Evolutionary conservation across 176 grass and related monocot species (phyloP), one percentile per base, ranked within the genome.

Genomic region (Oryza australiensis): DNA sequence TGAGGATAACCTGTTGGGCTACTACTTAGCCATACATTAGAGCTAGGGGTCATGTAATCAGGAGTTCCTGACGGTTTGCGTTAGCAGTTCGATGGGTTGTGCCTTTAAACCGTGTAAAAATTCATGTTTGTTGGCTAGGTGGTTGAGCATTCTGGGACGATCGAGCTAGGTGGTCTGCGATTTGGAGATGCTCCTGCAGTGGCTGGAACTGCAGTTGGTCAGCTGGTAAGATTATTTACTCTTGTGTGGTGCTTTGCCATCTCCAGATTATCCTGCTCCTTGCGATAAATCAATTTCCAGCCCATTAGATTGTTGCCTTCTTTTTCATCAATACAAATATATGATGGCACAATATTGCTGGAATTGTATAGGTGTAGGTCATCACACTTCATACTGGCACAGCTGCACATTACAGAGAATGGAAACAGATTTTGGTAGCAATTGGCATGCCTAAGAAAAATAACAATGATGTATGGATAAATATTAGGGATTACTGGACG

Each of bases 111-210:
- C 3, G n/a, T 24, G 55, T n/a, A 9, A 60, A 60, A 23, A 24
- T 78, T 72, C 35, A 89, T 72, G 62, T 55, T 64, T 70, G 22
- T 57, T 66, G 66, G 51, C 24, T 66, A 98, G 95, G 88, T 95
- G 62, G 16, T 93, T 18, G 95, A 93, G 80, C 90, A 95, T 76
- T 93, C 90, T 85, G 88, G 88, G 7, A 86, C 88, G 41, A 70
- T 90, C 2, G 92, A 95, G 63, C 70, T 92, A 51, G 2, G 85
- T 70, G 82, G 76, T 76, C 89, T 93, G 51, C 63, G 66, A 18
- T 11, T 68, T 0, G 55, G 73, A 81, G 82, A 87, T 77, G 62
- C 35, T 43, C 87, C 90, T 24, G 37, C 76, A 15, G 49, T 91
- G 70, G 88, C 82, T 84, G 76, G n/a, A 80, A 95, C 87, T 66